A percentile compares a stretch with the other conserved stretches of the same genome.
Conservation (phyloP, 2,329 filamentous ascomycete genomes). For the Teratosphaeria destructans region DNA sequence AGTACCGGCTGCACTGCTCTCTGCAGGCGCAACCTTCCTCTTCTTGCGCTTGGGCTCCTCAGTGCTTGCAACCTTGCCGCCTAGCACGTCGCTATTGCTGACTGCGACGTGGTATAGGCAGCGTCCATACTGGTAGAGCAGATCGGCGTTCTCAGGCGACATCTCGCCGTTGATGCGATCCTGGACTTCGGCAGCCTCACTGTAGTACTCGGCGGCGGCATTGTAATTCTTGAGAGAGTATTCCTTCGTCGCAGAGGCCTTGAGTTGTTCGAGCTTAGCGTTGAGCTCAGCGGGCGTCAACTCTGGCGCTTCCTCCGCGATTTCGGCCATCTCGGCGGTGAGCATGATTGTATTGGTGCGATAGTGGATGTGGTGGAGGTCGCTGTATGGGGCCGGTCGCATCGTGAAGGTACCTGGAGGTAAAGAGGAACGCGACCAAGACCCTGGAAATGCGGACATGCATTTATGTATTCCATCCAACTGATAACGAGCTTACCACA, state of each 20-base stretch:
- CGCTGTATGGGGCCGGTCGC: not conserved
- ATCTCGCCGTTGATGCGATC: conserved; percentile 87
- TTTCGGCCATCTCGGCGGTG: not conserved
- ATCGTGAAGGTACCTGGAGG: not conserved
- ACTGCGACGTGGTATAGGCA: conserved; percentile 90
- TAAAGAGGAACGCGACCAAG: too few species aligned
- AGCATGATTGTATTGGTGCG: not conserved
- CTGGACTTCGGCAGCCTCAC: conserved; percentile 79
- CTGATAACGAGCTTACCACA: too few species aligned
- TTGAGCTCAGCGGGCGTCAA: conserved; percentile 9
- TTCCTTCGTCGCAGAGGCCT: conserved; percentile 68
- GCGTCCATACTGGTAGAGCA: conserved; percentile 89
- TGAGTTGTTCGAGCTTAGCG: conserved; percentile 51
- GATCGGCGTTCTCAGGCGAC: conserved; percentile 78
- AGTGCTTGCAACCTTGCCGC: conserved; percentile 59
- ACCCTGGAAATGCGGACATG: too few species aligned
- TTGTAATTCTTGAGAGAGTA: conserved; percentile 86
- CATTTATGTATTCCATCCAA: too few species aligned
- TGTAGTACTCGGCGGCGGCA: conserved; percentile 77
- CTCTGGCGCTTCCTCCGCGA: not conserved
- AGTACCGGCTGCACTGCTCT: conserved; percentile 12
- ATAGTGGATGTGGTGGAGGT: not conserved
- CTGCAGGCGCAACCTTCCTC: conserved; percentile 25
- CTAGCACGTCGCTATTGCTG: conserved; percentile 86
- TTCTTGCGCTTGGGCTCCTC: conserved; percentile 45